A percentile compares a stretch with the other conserved stretches of the same genome.
Evolutionary conservation across 345 rosid genomes (phyloP).

Genomic region (Orychophragmus violaceus): DNA sequence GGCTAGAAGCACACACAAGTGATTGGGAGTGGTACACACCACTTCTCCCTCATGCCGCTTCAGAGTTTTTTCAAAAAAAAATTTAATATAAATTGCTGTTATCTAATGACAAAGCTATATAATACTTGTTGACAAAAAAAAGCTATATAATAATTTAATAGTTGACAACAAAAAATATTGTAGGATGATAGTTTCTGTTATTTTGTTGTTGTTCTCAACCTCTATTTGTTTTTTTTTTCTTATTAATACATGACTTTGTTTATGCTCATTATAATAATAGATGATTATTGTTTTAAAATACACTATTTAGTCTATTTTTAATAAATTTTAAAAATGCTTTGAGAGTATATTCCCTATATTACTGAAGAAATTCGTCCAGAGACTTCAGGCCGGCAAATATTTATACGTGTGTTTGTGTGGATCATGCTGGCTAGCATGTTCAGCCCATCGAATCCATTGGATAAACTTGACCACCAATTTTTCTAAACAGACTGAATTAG

Average conservation of each 20-base stretch:
- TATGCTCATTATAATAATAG: neutral
- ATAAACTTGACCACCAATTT: neutral
- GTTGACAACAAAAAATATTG: slow-evolving; percentile 1
- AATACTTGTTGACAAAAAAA: too few relatives aligned
- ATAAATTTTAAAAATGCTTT: neutral
- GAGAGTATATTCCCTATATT: neutral
- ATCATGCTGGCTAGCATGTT: neutral
- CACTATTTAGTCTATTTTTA: neutral
- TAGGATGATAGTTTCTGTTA: neutral
- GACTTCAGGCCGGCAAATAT: neutral
- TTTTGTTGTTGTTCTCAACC: neutral
- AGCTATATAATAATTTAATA: neutral
- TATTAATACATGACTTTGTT: neutral
- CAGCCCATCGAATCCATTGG: neutral
- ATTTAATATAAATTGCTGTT: neutral
- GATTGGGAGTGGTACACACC: slow-evolving; percentile 24
- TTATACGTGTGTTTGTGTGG: neutral
- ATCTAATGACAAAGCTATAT: too few relatives aligned
- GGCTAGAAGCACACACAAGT: slow-evolving; percentile 6
- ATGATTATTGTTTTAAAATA: neutral
- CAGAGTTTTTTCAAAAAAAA: neutral
- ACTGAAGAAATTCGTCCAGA: neutral
- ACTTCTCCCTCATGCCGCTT: slow-evolving; percentile 16
- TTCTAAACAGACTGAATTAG: too few relatives aligned
- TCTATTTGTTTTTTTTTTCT: neutral